Evolutionary conservation across 2,329 filamentous ascomycete genomes (phyloP).

Genomic region (Arthrocladium fulminans): DNA sequence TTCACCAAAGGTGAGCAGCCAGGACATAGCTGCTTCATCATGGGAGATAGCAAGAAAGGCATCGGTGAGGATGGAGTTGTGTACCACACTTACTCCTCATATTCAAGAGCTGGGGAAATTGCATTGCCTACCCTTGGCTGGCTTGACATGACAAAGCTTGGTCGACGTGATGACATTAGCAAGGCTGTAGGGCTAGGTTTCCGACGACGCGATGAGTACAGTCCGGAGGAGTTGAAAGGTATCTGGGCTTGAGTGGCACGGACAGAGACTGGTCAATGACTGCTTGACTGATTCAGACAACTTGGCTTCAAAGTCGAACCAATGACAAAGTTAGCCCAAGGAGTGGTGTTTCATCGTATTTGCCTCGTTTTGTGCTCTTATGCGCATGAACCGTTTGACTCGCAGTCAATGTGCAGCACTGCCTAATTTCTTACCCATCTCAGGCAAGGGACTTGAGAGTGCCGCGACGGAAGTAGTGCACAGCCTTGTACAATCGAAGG

Average conservation of each 20-base stretch:
- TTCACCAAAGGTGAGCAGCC: constrained; percentile 28
- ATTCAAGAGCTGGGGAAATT: constrained; percentile 13
- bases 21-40: constrained; percentile 32
- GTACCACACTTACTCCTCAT: constrained; percentile 31
- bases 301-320: too few species aligned
- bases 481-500: too few species aligned
- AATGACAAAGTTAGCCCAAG: too few species aligned
- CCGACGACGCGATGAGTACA: constrained; percentile 17
- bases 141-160: constrained; percentile 16
- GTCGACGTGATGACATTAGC: constrained; percentile 13
- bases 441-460: too few species aligned
- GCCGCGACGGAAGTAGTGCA: too few species aligned
- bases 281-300: too few species aligned
- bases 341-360: too few species aligned
- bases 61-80: constrained; percentile 24
- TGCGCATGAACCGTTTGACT: too few species aligned
- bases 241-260: constrained; percentile 4
- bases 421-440: too few species aligned
- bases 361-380: too few species aligned
- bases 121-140: constrained; percentile 13
- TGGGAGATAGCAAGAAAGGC: constrained; percentile 12
- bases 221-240: constrained; percentile 9
- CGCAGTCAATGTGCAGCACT: too few species aligned
- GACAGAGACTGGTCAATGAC: too few species aligned
- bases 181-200: constrained; percentile 12